These are phyloP conservation scores for Penicillium sp. DNA, from an alignment of 2,329 filamentous ascomycete species.

Conservation along the genomic window DNA sequence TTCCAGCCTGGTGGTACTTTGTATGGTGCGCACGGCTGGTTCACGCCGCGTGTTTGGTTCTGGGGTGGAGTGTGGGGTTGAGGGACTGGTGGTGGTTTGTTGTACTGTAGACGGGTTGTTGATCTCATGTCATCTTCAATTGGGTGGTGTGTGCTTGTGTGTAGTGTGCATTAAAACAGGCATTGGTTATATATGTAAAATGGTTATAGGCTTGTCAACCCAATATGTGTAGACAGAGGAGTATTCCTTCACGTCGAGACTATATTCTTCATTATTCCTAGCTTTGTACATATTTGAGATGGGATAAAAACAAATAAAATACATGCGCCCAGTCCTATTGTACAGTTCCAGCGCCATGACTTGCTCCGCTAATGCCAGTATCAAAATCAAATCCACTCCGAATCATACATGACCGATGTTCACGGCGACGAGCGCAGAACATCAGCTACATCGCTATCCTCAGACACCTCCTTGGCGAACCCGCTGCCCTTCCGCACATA, in stretches of 20 bases:
- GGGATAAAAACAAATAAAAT: not conserved
- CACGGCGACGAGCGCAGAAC: constrained; percentile 17
- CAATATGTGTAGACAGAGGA: no score
- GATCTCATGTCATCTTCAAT: not conserved
- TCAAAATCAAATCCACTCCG: not conserved
- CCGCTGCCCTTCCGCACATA: constrained; percentile 34
- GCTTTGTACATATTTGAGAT: not conserved
- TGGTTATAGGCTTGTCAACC: no score
- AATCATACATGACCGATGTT: constrained; percentile 6
- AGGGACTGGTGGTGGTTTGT: not conserved
- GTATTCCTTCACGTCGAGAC: not conserved
- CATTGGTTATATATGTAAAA: no score
- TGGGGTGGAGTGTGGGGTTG: constrained; percentile 6
- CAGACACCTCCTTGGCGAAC: constrained; percentile 10
- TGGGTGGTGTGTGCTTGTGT: no score
- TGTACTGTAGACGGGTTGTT: no score
- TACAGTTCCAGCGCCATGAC: not conserved
- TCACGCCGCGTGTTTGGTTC: constrained; percentile 4
- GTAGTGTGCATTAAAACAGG: no score
- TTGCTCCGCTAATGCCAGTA: not conserved
- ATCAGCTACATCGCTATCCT: constrained; percentile 9
- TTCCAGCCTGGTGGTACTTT: constrained; percentile 8
- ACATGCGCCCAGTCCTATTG: not conserved
- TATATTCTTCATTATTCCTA: not conserved
- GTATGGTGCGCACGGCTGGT: constrained; percentile 1